These are phyloP conservation scores for Arabis hirsuta DNA, from an alignment of 345 rosid species.

Conservation along the genomic window DNA sequence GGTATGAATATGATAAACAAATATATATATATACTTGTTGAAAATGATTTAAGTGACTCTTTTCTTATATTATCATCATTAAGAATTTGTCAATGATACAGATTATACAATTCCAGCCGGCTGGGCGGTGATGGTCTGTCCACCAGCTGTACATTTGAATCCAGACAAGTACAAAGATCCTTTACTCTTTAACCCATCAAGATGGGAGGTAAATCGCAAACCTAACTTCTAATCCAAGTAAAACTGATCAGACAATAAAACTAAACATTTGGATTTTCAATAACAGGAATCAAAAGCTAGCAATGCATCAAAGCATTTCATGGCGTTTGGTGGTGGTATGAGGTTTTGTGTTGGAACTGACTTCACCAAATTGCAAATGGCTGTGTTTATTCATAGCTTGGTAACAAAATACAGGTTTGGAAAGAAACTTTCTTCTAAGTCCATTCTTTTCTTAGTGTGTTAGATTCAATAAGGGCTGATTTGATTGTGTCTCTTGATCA, in stretches of 20 bases:
- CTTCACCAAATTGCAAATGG: constrained; percentile 94
- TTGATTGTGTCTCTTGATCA: constrained; percentile 44
- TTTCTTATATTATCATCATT: constrained; percentile 30
- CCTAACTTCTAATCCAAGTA: constrained; percentile 30
- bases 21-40: constrained; percentile 7
- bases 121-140: constrained; percentile 98
- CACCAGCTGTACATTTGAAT: constrained; percentile 94
- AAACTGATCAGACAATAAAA: constrained; percentile 17
- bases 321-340: constrained; percentile 99
- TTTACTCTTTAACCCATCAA: constrained; percentile 79
- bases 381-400: constrained; percentile 87
- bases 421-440: not conserved
- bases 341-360: constrained; percentile 96
- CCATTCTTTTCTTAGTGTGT: not conserved
- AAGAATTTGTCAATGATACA: constrained; percentile 46
- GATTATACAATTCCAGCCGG: constrained; percentile 93
- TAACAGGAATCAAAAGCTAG: constrained; percentile 62
- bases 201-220: constrained; percentile 83
- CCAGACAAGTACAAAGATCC: constrained; percentile 78
- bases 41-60: not conserved
- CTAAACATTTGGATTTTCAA: not conserved
- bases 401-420: constrained; percentile 84
- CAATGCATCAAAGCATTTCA: constrained; percentile 78
- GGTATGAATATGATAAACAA: constrained; percentile 47
- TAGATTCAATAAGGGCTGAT: constrained; percentile 8